A percentile compares a stretch with the other conserved stretches of the same genome.
Conservation (phyloP, 129 eudicot genomes). For the Flaveria sonorensis region DNA sequence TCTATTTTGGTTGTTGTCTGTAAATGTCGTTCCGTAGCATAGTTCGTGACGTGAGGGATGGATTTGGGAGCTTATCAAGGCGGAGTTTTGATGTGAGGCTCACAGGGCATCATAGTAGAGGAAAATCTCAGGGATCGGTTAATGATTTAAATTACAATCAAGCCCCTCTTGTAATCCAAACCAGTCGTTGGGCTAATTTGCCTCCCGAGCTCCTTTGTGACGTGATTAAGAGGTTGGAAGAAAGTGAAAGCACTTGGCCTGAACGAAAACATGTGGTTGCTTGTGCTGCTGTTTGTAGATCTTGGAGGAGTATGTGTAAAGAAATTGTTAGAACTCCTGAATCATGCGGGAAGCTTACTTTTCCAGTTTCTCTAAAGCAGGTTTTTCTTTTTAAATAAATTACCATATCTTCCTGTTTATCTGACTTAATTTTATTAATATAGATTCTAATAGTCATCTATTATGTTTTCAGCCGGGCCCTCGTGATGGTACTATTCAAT, state of each 20-base stretch:
- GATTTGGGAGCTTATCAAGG: conserved; percentile 78
- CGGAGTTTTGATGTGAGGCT: conserved; percentile 71
- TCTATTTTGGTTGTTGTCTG: background rate
- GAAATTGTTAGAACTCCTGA: conserved; percentile 73
- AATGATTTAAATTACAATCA: background rate
- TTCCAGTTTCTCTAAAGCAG: conserved; percentile 84
- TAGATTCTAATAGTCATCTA: background rate
- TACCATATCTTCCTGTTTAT: background rate
- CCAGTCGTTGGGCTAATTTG: conserved; percentile 79
- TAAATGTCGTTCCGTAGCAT: conserved; percentile 60
- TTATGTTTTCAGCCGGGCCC: conserved; percentile 1
- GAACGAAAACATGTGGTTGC: conserved; percentile 1
- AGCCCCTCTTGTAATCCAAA: conserved; percentile 44
- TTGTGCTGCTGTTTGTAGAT: conserved; percentile 6
- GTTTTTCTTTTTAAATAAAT: conserved; percentile 23
- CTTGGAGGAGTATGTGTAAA: conserved; percentile 14
- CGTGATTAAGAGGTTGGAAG: conserved; percentile 36
- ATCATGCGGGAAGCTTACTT: conserved; percentile 76
- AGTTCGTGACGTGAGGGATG: conserved; percentile 80
- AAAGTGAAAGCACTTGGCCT: conserved; percentile 8
- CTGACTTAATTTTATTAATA: background rate
- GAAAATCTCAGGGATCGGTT: conserved; percentile 62
- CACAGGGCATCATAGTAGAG: conserved; percentile 57
- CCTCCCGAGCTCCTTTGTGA: conserved; percentile 82
- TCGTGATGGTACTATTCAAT: background rate